Evolutionary conservation across 2,329 filamentous ascomycete genomes (phyloP).

Genomic region (Nigrospora sphaerica): DNA sequence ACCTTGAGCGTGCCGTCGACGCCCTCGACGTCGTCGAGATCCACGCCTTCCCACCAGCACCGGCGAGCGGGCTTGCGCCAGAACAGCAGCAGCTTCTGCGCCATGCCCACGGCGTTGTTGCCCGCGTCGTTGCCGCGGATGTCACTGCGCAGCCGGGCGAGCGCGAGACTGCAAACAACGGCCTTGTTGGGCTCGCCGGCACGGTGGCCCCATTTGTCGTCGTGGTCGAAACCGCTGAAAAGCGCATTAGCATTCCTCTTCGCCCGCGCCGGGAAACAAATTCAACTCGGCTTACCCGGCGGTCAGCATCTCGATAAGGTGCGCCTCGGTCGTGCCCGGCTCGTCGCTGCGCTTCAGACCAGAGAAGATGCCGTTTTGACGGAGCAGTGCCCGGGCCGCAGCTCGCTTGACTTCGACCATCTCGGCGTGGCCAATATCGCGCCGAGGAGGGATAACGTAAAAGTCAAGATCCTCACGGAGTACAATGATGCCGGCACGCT

Average conservation of each 20-base stretch:
- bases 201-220: slow-evolving; percentile 91
- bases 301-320: slow-evolving; percentile 98
- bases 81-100: slow-evolving; percentile 93
- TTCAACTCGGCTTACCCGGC: slow-evolving; percentile 64
- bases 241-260: slow-evolving; percentile 7
- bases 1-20: slow-evolving; percentile 91
- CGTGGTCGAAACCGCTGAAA: slow-evolving; percentile 84
- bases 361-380: slow-evolving; percentile 92
- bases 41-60: slow-evolving; percentile 99
- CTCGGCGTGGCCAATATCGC: slow-evolving; percentile 77
- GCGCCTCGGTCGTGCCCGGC: slow-evolving; percentile 91
- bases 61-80: slow-evolving; percentile 94
- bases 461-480: slow-evolving; percentile 95
- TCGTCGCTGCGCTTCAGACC: slow-evolving; percentile 93
- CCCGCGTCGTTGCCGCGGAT: slow-evolving; percentile 73
- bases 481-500: slow-evolving; percentile 94
- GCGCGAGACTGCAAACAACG: slow-evolving; percentile 91
- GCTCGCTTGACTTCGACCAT: slow-evolving; percentile 97
- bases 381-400: slow-evolving; percentile 76
- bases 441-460: slow-evolving; percentile 83
- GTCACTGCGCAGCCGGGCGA: slow-evolving; percentile 88
- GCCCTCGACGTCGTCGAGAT: slow-evolving; percentile 82
- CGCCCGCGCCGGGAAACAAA: background rate
- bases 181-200: slow-evolving; percentile 98
- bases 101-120: slow-evolving; percentile 87